Evolutionary conservation across 495 filamentous ascomycete species (phyloP), one percentile per base, ranked within the genome.

Genomic region (Aspergillus ostianus): DNA sequence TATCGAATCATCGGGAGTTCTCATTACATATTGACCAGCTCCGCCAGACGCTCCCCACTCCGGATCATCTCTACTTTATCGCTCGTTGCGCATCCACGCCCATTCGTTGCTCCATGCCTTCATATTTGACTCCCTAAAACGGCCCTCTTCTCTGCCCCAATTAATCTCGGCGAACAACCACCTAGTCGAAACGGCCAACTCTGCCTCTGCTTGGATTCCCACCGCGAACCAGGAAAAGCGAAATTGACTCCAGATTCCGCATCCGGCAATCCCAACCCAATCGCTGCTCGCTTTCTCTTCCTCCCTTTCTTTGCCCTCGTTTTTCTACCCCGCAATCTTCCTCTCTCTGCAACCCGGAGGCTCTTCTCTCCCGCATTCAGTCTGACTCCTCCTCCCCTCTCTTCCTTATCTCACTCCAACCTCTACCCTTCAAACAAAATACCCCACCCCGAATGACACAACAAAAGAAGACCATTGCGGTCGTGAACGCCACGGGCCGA

Each of bases 401-500:
- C 29, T 29, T 47, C 56, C 32, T 53, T 32, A 13, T 51, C 23
- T 49, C 51, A 15, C 29, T 26, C 53, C n/a, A n/a, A n/a, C 19
- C 26, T 56, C 51, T 29, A 46, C 19, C 44, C 7, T 20, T 17
- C 23, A 4, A 17, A 20, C 2, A 21, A 18, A 3, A 3, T 12
- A 0, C 46, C 32, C 57, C 59, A 51, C 51, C 59, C 67, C 70
- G 68, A 63, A 80, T 80, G 76, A 75, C 73, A 66, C 75, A 77
- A 73, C 71, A 72, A 58, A 73, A 82, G 66, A 90, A 92, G 77
- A 93, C 87, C 51, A 91, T 97, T 64, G 92, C 91, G 64, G 87
- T 94, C 67, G 92, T 97, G 71, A 98, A 98, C 74, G 87, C 88
- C 72, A 90, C 89, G 62, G 93, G 93, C 59, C 87, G 93, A 61